These are phyloP conservation scores for Apophysomyces ossiformis DNA, from an alignment of 371 early-diverging fungal genomes.

Conservation along the genomic window DNA sequence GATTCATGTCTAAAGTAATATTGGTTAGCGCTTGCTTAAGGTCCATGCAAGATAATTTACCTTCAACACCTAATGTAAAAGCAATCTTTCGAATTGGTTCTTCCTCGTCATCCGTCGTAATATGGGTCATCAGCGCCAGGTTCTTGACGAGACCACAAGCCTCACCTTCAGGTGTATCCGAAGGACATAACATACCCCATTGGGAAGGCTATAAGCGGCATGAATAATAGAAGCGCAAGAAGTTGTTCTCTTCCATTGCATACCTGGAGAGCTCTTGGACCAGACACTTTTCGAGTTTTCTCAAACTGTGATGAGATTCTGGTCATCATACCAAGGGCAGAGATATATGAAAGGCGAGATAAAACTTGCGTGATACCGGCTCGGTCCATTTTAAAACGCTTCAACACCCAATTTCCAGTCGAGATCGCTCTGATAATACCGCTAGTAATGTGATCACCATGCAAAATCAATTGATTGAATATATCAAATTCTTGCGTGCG, in stretches of 20 bases:
- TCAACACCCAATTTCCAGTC: conserved; percentile 99
- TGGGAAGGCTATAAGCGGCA: conserved; percentile 78
- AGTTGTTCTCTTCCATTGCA: not conserved
- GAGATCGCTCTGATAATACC: conserved; percentile 98
- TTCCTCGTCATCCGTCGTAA: conserved; percentile 95
- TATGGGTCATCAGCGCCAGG: conserved; percentile 98
- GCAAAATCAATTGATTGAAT: conserved; percentile 81
- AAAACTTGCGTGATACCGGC: conserved; percentile 99
- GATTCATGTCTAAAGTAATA: conserved; percentile 69
- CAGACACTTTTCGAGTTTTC: conserved; percentile 99
- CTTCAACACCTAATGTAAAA: conserved; percentile 86
- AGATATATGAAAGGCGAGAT: conserved; percentile 95
- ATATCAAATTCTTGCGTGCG: conserved; percentile 97
- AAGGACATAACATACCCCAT: conserved; percentile 99
- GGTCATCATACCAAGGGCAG: conserved; percentile 99
- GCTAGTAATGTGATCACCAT: conserved; percentile 92
- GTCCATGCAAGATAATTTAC: conserved; percentile 18
- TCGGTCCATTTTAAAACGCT: conserved; percentile 99
- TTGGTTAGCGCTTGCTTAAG: not conserved
- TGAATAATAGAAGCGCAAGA: not conserved
- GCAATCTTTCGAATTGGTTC: conserved; percentile 77
- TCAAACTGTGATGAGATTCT: conserved; percentile 99
- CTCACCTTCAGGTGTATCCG: conserved; percentile 99
- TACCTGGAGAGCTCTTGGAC: conserved; percentile 96
- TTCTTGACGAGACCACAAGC: conserved; percentile 99